Evolutionary conservation across 345 rosid genomes (phyloP), one percentile per base, ranked within the genome.

Genomic region (Erysimum cheiranthoides): DNA sequence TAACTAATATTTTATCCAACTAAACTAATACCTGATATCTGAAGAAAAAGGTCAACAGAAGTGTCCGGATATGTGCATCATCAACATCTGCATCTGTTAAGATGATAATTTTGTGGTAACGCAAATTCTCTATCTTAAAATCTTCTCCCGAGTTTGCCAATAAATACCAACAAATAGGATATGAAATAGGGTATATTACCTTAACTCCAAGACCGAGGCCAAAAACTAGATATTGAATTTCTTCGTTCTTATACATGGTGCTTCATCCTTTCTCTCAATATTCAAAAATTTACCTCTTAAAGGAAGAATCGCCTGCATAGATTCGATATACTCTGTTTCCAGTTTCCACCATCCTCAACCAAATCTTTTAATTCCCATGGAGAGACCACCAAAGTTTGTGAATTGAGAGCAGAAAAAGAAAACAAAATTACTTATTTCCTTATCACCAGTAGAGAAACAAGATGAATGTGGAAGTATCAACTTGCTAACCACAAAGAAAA

Each of bases 41-140:
- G 74, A 68, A 96, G 88, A 96, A 96, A 82, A 96, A 96, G 17
- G 98, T 96, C 80, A 96, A 77, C 4, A 96, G 79, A 69, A 96
- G 90, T 18, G 99, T 96, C 53, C 99, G 82, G 75, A 96, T 96
- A 78, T 96, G 99, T 78, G 99, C 99, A 78, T 97, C 99, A 84
- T 95, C 99, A 65, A 95, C 99, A 80, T 95, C 99, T 58, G 99
- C 99, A 88, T 96, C 99, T 38, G 99, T 96, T 77, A 96, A 81
- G 71, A 96, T 91, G 81, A 93, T 93, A 72, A 96, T 91, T 83
- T 88, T 93, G 71, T 96, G 97, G 83, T 96, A 96, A 10, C 98
- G 96, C 17, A 96, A 61, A 71, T 87, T 88, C 46, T 90, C 98
- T 75, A 82, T 88, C 66, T 83, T 91, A 59, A 96, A 92, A 73